phyloP scores from a whole-genome alignment of 2,329 filamentous ascomycete genomes.

The Malbranchea cinnamomea region DNA sequence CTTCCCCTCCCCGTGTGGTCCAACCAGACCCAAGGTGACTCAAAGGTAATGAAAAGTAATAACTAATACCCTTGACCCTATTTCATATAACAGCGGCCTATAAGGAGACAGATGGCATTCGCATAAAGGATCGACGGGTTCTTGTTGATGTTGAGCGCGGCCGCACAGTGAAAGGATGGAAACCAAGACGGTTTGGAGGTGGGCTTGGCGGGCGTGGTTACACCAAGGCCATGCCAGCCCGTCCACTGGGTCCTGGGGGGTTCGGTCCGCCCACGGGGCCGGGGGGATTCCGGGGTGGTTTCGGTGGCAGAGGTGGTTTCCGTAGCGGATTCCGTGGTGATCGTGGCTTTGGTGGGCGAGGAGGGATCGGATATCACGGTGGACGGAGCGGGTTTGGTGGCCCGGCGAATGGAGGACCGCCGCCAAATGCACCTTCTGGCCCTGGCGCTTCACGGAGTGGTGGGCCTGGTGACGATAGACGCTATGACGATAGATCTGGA shows the following conservation, averaged over 20 bases:
- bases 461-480: conserved; percentile 29
- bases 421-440: conserved; percentile 37
- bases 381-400: conserved; percentile 37
- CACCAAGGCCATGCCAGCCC: conserved; percentile 62
- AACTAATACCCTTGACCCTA: conserved; percentile 22
- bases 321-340: conserved; percentile 39
- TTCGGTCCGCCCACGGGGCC: conserved; percentile 42
- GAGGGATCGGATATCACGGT: conserved; percentile 43
- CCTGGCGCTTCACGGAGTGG: conserved; percentile 40
- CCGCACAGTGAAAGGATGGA: conserved; percentile 86
- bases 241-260: conserved; percentile 50
- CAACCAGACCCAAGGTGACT: conserved; percentile 2
- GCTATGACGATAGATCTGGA: conserved; percentile 44
- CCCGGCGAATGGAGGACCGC: conserved; percentile 24
- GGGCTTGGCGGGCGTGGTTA: conserved; percentile 87
- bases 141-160: conserved; percentile 94
- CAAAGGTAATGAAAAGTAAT: conserved; percentile 14
- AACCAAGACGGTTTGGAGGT: conserved; percentile 77
- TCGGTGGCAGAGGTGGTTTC: conserved; percentile 42
- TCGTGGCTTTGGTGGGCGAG: conserved; percentile 32
- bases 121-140: conserved; percentile 82
- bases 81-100: conserved; percentile 62
- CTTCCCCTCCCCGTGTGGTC: conserved; percentile 11
- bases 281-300: conserved; percentile 39
- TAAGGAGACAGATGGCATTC: conserved; percentile 73